These are phyloP conservation scores for Candida hungchunana DNA, from an alignment of 805 yeast genomes.

Conservation along the genomic window DNA sequence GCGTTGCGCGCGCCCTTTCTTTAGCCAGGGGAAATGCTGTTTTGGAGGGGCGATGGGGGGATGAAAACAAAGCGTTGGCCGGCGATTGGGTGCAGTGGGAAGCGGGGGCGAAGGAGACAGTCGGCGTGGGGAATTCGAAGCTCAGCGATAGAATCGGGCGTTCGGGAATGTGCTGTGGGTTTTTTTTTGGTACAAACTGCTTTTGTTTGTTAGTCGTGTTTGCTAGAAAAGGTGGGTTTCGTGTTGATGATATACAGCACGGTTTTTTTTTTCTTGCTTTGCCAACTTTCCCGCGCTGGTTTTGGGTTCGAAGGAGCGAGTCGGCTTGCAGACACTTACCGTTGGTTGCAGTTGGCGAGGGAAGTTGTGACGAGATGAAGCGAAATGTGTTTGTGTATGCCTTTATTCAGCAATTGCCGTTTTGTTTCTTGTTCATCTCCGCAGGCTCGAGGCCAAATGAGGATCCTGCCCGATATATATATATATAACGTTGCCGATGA, in stretches of 20 bases:
- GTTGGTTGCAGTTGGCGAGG: conserved; percentile 5
- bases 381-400: not conserved
- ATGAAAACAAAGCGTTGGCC: not conserved
- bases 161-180: not conserved
- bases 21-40: not conserved
- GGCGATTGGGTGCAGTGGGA: not conserved
- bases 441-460: not conserved
- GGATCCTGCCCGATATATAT: not conserved
- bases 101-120: not conserved
- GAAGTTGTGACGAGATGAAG: conserved; percentile 3
- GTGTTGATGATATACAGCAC: not conserved
- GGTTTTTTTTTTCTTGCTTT: conserved; percentile 6
- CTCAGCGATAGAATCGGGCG: not conserved
- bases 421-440: not conserved
- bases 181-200: not conserved
- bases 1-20: not conserved
- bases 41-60: not conserved
- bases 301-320: conserved; percentile 4
- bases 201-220: not conserved
- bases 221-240: too few relatives aligned
- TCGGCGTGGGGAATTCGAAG: too few relatives aligned
- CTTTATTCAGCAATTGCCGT: not conserved
- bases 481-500: not conserved
- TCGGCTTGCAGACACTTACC: conserved; percentile 8
- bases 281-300: conserved; percentile 3